Evolutionary conservation across 257 asterid genomes (phyloP), one percentile per base, ranked within the genome.

Genomic region (Scutellaria minor): DNA sequence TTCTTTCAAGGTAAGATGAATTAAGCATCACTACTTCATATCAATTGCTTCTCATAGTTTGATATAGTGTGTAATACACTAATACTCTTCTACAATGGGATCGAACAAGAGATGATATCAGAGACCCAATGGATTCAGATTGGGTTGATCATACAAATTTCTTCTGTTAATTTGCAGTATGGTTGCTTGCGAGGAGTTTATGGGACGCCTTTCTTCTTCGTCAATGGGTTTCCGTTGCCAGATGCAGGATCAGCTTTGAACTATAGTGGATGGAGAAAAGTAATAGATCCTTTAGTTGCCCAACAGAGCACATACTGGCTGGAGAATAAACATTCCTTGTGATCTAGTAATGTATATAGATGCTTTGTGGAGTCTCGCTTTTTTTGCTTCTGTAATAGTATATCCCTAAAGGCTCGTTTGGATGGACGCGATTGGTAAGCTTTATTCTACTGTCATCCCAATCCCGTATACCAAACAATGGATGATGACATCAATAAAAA

Each of bases 131-230:
- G 47, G 53, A 39, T 53, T 39, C 5, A 13, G 2, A 31, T 37
- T 51, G 52, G 39, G 56, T 3, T 48, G 7, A 48, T 48, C 44
- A 40, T 24, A 37, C 39, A 9, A 53, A 24, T 64, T 44, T 53
- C 11, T 66, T 47, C 14, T 58, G 44, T 70, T 31, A 31, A 31
- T 31, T 15, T 50, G 78, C 85, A 94, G 99, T 88, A 83, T 77
- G 98, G 98, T 47, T 83, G 99, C 83, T 14, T 86, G 52, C 82
- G 87, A 51, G 98, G 97, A 24, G 98, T 95, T 24, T 92, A 88
- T 7, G 98, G 96, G 12, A 86, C 99, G 0, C 99, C 99, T 0
- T 81, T 27, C 80, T 95, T 95, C 89, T 95, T 92, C 12, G 89
- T 92, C 9, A 95, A 95, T 15, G 99, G 99, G 31, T 88, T 92